Conservation (phyloP, 176 grass and related monocot species). For the Carex kokanica region DNA sequence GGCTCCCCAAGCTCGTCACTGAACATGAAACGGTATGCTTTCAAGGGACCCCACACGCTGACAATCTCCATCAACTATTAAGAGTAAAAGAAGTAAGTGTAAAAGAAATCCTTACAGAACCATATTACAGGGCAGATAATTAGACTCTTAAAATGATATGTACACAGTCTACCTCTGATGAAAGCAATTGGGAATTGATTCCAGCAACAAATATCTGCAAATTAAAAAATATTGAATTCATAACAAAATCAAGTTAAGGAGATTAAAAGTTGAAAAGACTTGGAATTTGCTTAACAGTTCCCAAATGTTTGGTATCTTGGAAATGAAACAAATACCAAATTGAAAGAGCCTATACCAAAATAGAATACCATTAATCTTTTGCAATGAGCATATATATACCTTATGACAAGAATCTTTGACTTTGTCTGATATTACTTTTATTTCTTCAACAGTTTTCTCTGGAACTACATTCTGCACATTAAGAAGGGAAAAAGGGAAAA, state of each 20-base stretch:
- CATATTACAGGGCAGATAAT: conserved; percentile 24
- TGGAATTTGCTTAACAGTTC: neutral
- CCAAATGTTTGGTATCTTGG: neutral
- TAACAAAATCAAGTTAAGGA: neutral
- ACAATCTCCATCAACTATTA: conserved; percentile 95
- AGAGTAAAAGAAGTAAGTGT: conserved; percentile 28
- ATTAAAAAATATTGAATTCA: conserved; percentile 36
- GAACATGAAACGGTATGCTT: conserved; percentile 58
- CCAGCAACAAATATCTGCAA: conserved; percentile 88
- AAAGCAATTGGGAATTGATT: conserved; percentile 57
- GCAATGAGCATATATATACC: conserved; percentile 42
- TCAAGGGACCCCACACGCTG: conserved; percentile 71
- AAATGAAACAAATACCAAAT: neutral
- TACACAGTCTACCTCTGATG: conserved; percentile 65
- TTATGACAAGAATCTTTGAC: conserved; percentile 89
- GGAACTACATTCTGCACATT: conserved; percentile 53
- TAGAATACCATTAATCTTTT: conserved; percentile 9
- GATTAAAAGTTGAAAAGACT: neutral
- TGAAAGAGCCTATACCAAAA: neutral
- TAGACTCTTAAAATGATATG: conserved; percentile 11
- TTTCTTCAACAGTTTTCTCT: conserved; percentile 58
- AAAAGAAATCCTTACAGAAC: neutral
- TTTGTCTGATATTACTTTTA: conserved; percentile 49
- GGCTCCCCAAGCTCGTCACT: conserved; percentile 56
- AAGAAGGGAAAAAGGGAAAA: conserved; percentile 32